Evolutionary conservation across 345 rosid species (phyloP).

Genomic region (Lepidium sativum): DNA sequence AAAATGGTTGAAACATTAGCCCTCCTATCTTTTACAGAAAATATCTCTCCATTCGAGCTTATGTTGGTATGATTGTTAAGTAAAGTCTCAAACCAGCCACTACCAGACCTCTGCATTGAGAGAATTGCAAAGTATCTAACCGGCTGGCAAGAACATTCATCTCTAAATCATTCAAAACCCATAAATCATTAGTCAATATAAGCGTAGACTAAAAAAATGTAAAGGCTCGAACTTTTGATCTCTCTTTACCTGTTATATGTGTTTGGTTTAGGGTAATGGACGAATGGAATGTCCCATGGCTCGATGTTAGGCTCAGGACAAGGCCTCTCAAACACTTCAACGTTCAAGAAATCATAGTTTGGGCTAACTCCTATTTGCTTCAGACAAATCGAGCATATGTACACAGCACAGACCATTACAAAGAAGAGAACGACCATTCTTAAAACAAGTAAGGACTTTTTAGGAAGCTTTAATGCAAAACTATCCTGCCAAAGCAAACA

Average conservation of each 20-base stretch:
- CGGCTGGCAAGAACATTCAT: constrained; percentile 77
- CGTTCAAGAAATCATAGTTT: constrained; percentile 35
- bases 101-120: constrained; percentile 99
- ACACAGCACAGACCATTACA: constrained; percentile 65
- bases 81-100: constrained; percentile 99
- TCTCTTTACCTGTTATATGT: constrained; percentile 56
- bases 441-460: constrained; percentile 62
- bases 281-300: constrained; percentile 83
- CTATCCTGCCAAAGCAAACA: constrained; percentile 33
- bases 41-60: constrained; percentile 94
- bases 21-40: constrained; percentile 86
- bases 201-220: not conserved
- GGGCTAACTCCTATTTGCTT: constrained; percentile 51
- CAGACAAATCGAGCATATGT: constrained; percentile 63
- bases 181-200: not conserved
- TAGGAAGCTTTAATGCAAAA: constrained; percentile 48
- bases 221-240: not conserved
- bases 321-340: constrained; percentile 42
- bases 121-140: constrained; percentile 90
- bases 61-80: constrained; percentile 88
- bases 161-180: constrained; percentile 36
- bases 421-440: constrained; percentile 65
- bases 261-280: constrained; percentile 71
- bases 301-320: constrained; percentile 62
- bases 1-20: constrained; percentile 60